Base-by-base conservation (phyloP, 2,329 filamentous ascomycete species). In the Mycosphaerella sp. region DNA sequence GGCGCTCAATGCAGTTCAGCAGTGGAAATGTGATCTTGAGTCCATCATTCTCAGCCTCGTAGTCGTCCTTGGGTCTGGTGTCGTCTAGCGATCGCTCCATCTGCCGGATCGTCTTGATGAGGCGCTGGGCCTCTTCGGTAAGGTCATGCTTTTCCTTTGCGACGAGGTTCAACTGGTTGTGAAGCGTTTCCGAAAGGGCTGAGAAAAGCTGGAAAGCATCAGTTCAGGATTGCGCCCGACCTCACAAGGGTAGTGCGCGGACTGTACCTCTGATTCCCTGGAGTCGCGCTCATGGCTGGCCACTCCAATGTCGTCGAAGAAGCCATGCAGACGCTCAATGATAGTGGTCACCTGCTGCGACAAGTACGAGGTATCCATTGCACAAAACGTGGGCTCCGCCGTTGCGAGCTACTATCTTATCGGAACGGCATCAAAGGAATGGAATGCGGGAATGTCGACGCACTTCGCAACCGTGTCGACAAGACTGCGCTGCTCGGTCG, bases 281-380 rank as follows among this genome's bases (percentile, higher is more conserved):
- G 81, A 79, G 67, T 97, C 89, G 65, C 93, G 86, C 70, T 97
- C 93, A 82, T 95, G 89, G 65, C 76, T 82, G 25, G 91, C 82
- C n/a, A 98, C 87, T 53, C 93, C 93, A 65, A 98, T 98, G 68
- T 98, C 91, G 70, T 98, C 93, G 66, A 96, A 98, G 52, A 97
- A 80, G 59, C 86, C 87, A 72, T 97, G 91, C 55, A 98, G 80
- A 72, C 96, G 89, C 70, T 82, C 82, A 68, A 97, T 89, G 67
- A 95, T 96, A 64, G 81, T 89, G 61, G 89, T 93, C 73, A 98
- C 88, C 80, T 97, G 93, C 70, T 94, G 89, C 63, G 89, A 87
- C 67, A 97, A 78, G 71, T 94, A 94, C 69, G 87, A 88, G 53
- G 90, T 89, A 73, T 96, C 90, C 84, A 96, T 95, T 48, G 54